Evolutionary conservation across 495 filamentous ascomycete species (phyloP), one percentile per base, ranked within the genome.

Genomic region (Collariella sp.): DNA sequence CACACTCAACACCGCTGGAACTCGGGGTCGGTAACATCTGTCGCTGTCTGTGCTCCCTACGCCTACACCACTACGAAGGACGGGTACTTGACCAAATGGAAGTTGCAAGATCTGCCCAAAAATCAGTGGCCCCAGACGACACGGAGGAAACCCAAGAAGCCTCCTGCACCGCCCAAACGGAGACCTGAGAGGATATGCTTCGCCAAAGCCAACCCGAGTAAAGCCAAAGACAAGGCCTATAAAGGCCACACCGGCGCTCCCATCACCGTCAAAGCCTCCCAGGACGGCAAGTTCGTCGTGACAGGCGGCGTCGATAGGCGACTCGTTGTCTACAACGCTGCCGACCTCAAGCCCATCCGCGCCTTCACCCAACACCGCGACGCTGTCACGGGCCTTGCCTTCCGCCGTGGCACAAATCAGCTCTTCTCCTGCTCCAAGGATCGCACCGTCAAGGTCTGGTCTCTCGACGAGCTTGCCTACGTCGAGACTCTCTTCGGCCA

Each of bases 401-500:
- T 98, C 65, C 83, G 89, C 41, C 76, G 86, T 48, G 88, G 90
- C 39, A 91, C 91, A 34, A 93, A 96, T 62, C 91, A 96, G 65
- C 73, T 98, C 16, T 98, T 89, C 71, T 91, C 88, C 7, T 83
- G 82, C 42, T 89, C 86, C 7, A 84, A 83, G 60, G 93, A 98
- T 69, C 83, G 93, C 16, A 95, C 90, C 3, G 83, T 72, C 43
- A 72, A 72, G 46, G 64, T 69, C 35, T 94, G 87, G 85, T 91
- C 85, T 51, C 76, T 95, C 20, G 79, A 90, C 63, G 85, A 87
- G 66, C 66, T 89, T 7, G 88, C 90, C 23, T 98, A 96, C 62
- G 79, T 98, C 22, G 94, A 97, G 65, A 96, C 93, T 0, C 76
- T 98, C 1, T 96, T 96, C 69, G 93, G 93, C 10, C 93, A 98